Evolutionary conservation across 1,139 yeast genomes (phyloP), one percentile per base, ranked within the genome.

Genomic region (Kodamaea suecica): DNA sequence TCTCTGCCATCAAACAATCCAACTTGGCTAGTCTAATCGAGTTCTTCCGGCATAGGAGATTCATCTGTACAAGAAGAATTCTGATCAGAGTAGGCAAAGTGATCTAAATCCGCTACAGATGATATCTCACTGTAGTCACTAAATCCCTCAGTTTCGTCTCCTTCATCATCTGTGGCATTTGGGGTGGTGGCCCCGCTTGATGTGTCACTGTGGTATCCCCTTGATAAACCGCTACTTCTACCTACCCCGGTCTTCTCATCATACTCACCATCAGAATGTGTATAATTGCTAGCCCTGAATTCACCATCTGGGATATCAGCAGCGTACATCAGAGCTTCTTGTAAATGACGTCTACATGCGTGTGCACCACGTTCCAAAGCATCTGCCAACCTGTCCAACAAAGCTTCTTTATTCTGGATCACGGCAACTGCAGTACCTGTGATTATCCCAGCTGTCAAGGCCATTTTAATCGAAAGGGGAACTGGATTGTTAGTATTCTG

Each of bases 381-480:
- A 6, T 47, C 39, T 31, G 64, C 73, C 1, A 70, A 60, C 4
- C 55, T 43, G 39, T 62, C 67, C 26, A 61, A 47, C 4, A 68
- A 37, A 25, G 44, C 50, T 33, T 67, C 73, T 38, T 48, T 49
- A 36, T 69, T 66, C 33, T 55, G 55, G 11, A 62, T 35, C 3
- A 63, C 33, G 6, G 74, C 73, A 14, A 63, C 47, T 3, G 69
- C 48, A 12, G 71, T 71, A 1, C 74, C 74, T 1, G 60, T 47
- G 2, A 65, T 35, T 5, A 70, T 66, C 4, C 74, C 75, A 1
- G 61, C 49, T 5, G 67, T 56, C 12, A 68, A 38, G 4, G 73
- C 73, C 5, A 57, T 48, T 44, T 69, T 69, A 3, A 66, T 49
- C 2, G 73, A 59, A n/a, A 63, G 44, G 11, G 72, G 72, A 23